Evolutionary conservation across 352 stramenopile species (phyloP), one percentile per base, ranked within the genome.

Genomic region (Aphanomyces euteiches): DNA sequence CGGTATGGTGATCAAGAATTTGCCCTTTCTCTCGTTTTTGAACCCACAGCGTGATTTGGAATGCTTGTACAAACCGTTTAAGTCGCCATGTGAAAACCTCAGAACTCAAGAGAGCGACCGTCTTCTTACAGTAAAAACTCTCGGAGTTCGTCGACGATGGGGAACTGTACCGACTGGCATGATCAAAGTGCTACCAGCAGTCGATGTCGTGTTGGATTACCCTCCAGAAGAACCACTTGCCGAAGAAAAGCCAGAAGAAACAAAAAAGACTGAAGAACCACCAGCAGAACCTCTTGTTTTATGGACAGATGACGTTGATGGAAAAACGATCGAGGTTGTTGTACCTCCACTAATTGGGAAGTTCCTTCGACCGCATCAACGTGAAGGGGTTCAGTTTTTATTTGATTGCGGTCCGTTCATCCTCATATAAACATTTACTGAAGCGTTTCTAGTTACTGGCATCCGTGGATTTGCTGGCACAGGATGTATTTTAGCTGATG

Each of bases 361-460:
- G 66, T 98, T 92, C 74, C 74, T 99, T 41, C 90, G 96, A 28
- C 95, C 95, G 53, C 96, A 99, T 81, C 93, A 98, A 78, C 84
- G 94, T 21, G 96, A 98, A 77, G 96, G 96, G 40, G 95, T 99
- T 56, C 81, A 96, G 76, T 99, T 99, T 73, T 96, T 98, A 85
- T 99, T 98, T 70, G 90, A 99, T 69, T 99, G 95, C 81, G 92
- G 90, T 66, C 87, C 82, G 82, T 59, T 39, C 45, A 43, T 36
- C 7, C 67, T 5, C 7, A 37, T n/a, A 5, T 69, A 19, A 40
- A 8, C 0, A 28, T n/a, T 19, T 36, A 12, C 19, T 41, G 47
- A 21, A 56, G 7, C 0, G 0, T 41, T 56, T 57, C 19, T 56
- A 70, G 67, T 95, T 36, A 78, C 74, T n/a, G 81, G 81, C 71